A percentile compares a stretch with the other conserved stretches of the same genome.
phyloP scores from a whole-genome alignment of 73 alveolate genomes.

The Tetrahymena elliotti region DNA sequence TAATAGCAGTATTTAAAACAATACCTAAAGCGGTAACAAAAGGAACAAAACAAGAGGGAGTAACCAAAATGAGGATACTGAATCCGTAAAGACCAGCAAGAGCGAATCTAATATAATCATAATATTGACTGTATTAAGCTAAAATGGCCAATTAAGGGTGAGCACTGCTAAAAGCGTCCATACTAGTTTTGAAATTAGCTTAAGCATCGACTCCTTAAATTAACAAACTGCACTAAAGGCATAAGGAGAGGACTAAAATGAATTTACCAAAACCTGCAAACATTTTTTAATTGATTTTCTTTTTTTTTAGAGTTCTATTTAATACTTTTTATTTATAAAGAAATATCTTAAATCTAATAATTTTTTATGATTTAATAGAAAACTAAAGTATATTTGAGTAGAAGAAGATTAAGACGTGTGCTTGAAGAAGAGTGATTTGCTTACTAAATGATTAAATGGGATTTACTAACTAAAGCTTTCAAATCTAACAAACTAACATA shows the following conservation, averaged over 20 bases:
- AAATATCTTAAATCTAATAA: neutral
- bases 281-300: neutral
- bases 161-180: neutral
- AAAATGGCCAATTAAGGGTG: neutral
- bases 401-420: neutral
- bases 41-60: neutral
- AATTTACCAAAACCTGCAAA: neutral
- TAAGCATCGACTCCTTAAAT: neutral
- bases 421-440: neutral
- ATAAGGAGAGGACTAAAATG: neutral
- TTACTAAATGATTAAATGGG: neutral
- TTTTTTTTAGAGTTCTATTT: neutral
- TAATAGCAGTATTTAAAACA: neutral
- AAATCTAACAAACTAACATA: too few relatives aligned
- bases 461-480: neutral
- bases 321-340: neutral
- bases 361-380: neutral
- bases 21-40: neutral
- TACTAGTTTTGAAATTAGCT: neutral
- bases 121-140: neutral
- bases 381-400: neutral
- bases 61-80: neutral
- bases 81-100: neutral
- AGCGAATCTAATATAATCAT: neutral
- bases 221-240: neutral